A percentile compares a stretch with the other conserved stretches of the same genome.
These are phyloP conservation scores for Hortaea werneckii DNA, from an alignment of 2,329 filamentous ascomycete species.

Conservation along the genomic window DNA sequence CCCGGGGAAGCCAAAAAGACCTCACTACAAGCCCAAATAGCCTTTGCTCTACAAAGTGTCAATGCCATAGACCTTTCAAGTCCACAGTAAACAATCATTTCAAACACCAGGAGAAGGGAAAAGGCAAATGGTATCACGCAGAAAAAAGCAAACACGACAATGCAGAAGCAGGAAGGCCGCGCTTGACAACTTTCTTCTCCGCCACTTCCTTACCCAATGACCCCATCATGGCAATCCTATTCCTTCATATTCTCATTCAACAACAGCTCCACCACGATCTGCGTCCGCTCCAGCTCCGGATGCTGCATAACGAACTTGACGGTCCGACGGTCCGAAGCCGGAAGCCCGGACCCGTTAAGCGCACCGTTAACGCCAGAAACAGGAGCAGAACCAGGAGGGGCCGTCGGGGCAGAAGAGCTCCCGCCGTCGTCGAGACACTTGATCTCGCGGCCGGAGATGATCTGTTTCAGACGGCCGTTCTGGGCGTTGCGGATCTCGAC, in stretches of 20 bases:
- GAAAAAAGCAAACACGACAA: too few relatives aligned
- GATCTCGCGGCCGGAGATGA: slow-evolving; percentile 85
- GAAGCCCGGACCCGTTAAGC: slow-evolving; percentile 22
- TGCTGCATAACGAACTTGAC: slow-evolving; percentile 95
- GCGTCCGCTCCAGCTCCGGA: slow-evolving; percentile 70
- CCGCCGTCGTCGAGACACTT: slow-evolving; percentile 81
- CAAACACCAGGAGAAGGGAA: too few relatives aligned
- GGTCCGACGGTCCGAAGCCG: slow-evolving; percentile 47
- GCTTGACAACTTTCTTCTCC: too few relatives aligned
- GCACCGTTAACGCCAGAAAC: slow-evolving; percentile 7
- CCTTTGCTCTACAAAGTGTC: too few relatives aligned
- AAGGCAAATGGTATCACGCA: too few relatives aligned
- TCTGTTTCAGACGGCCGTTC: slow-evolving; percentile 85
- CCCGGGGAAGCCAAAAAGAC: too few relatives aligned
- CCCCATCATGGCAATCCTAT: too few relatives aligned
- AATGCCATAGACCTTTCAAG: too few relatives aligned
- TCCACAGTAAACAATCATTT: too few relatives aligned
- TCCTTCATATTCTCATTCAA: slow-evolving; percentile 64
- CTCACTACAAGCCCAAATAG: too few relatives aligned
- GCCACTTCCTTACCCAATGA: too few relatives aligned
- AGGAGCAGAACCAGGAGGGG: slow-evolving; percentile 12
- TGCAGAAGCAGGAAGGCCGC: too few relatives aligned
- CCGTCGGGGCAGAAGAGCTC: slow-evolving; percentile 45
- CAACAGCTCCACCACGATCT: slow-evolving; percentile 85
- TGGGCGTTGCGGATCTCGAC: slow-evolving; percentile 95